A percentile compares a stretch with the other conserved stretches of the same genome.
phyloP scores from a whole-genome alignment of 441 rosid genomes.

The Populus hybrid region DNA sequence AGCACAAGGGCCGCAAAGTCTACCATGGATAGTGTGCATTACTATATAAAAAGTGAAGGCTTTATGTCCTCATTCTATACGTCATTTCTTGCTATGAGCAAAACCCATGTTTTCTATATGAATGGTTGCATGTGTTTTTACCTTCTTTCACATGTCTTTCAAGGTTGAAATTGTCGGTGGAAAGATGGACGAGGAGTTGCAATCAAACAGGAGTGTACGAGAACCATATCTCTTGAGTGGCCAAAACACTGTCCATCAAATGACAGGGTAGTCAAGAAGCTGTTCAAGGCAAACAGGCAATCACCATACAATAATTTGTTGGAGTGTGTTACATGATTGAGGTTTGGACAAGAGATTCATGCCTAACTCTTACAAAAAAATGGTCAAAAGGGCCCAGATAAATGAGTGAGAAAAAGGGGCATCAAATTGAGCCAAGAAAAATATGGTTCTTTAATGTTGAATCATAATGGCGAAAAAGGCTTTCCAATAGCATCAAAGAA shows the following conservation, averaged over 20 bases:
- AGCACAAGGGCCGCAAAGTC: constrained; percentile 1
- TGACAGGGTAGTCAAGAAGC: neutral
- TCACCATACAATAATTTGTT: constrained; percentile 8
- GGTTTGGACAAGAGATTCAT: neutral
- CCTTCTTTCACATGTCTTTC: constrained; percentile 3
- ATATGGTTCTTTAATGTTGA: neutral
- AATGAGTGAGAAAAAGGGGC: neutral
- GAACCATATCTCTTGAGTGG: neutral
- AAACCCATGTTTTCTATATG: neutral
- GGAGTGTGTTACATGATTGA: neutral
- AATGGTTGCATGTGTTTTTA: too few relatives aligned
- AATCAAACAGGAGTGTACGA: neutral
- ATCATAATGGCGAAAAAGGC: constrained; percentile 7
- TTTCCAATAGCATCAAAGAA: neutral
- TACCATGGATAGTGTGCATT: neutral
- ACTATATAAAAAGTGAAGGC: neutral
- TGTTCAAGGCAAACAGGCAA: constrained; percentile 7
- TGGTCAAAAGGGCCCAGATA: neutral
- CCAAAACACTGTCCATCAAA: neutral
- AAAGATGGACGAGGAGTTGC: neutral
- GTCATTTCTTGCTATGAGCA: neutral
- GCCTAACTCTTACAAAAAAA: neutral
- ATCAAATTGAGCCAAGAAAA: neutral
- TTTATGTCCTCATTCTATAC: neutral
- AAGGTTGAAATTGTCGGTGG: neutral